These are phyloP conservation scores for Endotrypanum monterogeii DNA, from an alignment of 208 protist genomes.

Conservation along the genomic window DNA sequence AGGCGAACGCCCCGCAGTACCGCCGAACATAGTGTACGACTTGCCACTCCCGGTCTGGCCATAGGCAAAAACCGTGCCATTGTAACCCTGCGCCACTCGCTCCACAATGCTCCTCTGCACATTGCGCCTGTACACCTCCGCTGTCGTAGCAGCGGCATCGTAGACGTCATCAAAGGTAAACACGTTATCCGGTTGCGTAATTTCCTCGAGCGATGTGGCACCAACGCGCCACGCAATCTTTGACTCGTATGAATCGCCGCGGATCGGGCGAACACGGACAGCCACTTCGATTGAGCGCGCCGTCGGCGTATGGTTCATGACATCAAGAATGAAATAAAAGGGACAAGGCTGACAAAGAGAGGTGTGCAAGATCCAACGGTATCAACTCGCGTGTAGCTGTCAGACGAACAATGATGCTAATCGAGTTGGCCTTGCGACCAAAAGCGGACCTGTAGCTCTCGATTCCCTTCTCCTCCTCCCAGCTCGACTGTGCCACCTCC, in stretches of 20 bases:
- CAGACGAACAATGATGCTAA: not conserved
- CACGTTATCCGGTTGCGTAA: slow-evolving; percentile 53
- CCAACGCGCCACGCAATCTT: slow-evolving; percentile 36
- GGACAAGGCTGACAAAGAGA: no score
- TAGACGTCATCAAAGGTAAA: slow-evolving; percentile 85
- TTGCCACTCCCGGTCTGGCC: slow-evolving; percentile 90
- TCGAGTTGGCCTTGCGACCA: not conserved
- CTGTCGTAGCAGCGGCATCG: slow-evolving; percentile 34
- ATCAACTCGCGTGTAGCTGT: no score
- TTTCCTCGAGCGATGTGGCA: slow-evolving; percentile 43
- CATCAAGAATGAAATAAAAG: not conserved
- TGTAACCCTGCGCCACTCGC: slow-evolving; percentile 80
- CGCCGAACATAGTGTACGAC: slow-evolving; percentile 83
- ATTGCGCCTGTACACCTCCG: slow-evolving; percentile 53
- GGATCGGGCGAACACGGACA: slow-evolving; percentile 68
- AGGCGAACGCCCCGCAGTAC: slow-evolving; percentile 8
- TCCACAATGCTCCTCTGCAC: slow-evolving; percentile 52
- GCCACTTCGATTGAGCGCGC: slow-evolving; percentile 72
- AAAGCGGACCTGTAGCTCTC: not conserved
- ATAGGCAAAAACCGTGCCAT: slow-evolving; percentile 87
- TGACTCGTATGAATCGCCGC: slow-evolving; percentile 48
- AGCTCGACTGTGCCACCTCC: not conserved
- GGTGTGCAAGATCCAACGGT: not conserved
- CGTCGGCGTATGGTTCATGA: slow-evolving; percentile 21
- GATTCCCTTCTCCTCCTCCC: not conserved